Evolutionary conservation across 192 early-diverging fungal species (phyloP), one percentile per base, ranked within the genome.

Genomic region (Dissophora globulifera): DNA sequence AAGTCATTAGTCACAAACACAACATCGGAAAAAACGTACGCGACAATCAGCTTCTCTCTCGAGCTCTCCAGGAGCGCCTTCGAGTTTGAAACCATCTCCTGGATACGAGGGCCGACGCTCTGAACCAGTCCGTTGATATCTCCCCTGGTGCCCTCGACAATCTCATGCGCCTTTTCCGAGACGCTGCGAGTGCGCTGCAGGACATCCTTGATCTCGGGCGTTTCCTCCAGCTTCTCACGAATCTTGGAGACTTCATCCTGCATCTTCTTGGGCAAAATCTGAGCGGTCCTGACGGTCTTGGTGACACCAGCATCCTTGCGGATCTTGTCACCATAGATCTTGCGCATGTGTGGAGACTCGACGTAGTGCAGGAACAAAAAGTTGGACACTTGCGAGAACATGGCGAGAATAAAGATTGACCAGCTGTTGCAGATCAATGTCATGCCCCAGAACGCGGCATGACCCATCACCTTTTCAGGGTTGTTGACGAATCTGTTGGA

Each of bases 371-470:
- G 67, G 66, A 98, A 96, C 69, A 95, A 68, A 74, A 94, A 91
- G 67, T 90, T 94, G 58, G 88, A 90, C 11, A 88, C 76, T 63
- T 97, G 96, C 3, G 92, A 87, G 61, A 96, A 85, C 56, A 96
- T 66, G 15, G 97, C 93, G 62, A 98, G 69, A 16, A 86, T 86
- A 67, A 94, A 91, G 78, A 98, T 87, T n/a, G 86, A 78, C 87
- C 89, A 88, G 59, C 86, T 90, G 52, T 89, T 89, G 48, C 93
- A 91, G 53, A 96, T 93, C 56, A 98, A 78, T 16, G 95, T 89
- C 66, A 96, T 81, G 8, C 95, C 97, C 89, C 95, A 99, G 76
- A 94, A 96, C 1, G 96, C 95, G 22, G 94, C 92, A 56, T 93
- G 93, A n/a, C 93, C 95, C 62, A 97, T 92, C 38, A 97, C 86